Percentiles rank a stretch among this genome's conserved stretches.
Conservation (phyloP, 805 yeast species). For the Myxozyma kluyveri region DNA sequence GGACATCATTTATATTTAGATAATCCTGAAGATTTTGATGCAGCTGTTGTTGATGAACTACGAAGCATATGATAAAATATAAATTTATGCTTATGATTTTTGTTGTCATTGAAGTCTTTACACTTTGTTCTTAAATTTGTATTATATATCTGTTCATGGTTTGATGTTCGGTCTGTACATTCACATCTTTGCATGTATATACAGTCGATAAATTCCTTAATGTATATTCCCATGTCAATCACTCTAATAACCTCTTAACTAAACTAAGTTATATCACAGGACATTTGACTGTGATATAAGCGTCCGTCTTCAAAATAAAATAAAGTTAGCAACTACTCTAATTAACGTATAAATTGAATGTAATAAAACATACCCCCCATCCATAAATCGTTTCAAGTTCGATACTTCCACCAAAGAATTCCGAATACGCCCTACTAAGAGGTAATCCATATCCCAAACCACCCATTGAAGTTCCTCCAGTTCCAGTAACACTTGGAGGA, state of each 20-base stretch:
- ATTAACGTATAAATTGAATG: not conserved
- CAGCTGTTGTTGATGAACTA: conserved; percentile 9
- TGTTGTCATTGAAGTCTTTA: not conserved
- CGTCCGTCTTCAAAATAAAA: conserved; percentile 29
- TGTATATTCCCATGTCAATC: too few relatives aligned
- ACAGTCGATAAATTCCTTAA: too few relatives aligned
- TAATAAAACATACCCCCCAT: conserved; percentile 50
- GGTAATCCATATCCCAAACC: conserved; percentile 98
- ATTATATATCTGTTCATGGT: too few relatives aligned
- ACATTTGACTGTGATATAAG: conserved; percentile 24
- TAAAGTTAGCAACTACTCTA: conserved; percentile 5
- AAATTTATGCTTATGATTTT: not conserved
- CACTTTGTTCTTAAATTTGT: not conserved
- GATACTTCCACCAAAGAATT: conserved; percentile 67
- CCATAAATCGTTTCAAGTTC: conserved; percentile 70
- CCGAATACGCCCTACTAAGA: conserved; percentile 69
- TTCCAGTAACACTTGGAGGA: conserved; percentile 50
- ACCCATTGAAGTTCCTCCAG: conserved; percentile 67
- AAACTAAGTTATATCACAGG: conserved; percentile 5
- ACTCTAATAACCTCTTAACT: too few relatives aligned
- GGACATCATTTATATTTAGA: conserved; percentile 78
- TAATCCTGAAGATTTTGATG: conserved; percentile 54
- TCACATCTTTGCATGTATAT: not conserved
- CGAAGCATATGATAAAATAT: not conserved
- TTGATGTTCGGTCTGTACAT: too few relatives aligned